Evolutionary conservation across 805 yeast genomes (phyloP), one percentile per base, ranked within the genome.

Genomic region (Zygosaccharomyces bisporus): DNA sequence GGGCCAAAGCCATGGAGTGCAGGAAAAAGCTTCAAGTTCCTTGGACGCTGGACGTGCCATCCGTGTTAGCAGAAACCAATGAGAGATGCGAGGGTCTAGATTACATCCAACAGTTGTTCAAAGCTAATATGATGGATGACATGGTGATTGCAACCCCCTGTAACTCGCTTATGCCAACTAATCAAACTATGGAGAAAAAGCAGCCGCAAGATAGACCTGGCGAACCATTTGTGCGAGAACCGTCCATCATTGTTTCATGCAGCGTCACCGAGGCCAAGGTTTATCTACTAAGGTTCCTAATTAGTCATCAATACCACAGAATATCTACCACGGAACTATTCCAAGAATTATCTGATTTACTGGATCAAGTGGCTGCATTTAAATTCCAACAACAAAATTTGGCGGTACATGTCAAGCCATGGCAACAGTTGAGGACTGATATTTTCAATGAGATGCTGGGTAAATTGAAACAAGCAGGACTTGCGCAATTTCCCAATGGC

Each of bases 1-100:
- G 76, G 75, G 48, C 48, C 20, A 42, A 37, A 5, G 56, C 66
- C 0, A 24, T 70, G 27, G 31, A 49, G 6, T 44, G 49, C 16
- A 53, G 70, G 34, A 42, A 50, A 6, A 36, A 50, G 6, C 44
- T 71, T 21, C 35, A 37, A 4, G 50, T 49, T 1, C 71, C 73
- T 0, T 72, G 77, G 77, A 49, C 51, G 14, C 24, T 55, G 2
- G 52, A 44, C 13, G 25, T 18, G 13, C 32, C 35, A 24, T 13
- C 43, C 6, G 13, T 3, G 4, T 10, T 14, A n/a, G 14, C 16
- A 27, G 16, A 27, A 27, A 3, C 27, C 27, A 9, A 3, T 23
- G 27, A 3, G 14, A n/a, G n/a, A n/a, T n/a, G n/a, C n/a, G n/a
- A n/a, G n/a, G 20, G 8, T 4, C 25, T 39, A n/a, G 34, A 30